Conservation (phyloP, 139 green algal genomes). For the Chlamydomonas sp. region DNA sequence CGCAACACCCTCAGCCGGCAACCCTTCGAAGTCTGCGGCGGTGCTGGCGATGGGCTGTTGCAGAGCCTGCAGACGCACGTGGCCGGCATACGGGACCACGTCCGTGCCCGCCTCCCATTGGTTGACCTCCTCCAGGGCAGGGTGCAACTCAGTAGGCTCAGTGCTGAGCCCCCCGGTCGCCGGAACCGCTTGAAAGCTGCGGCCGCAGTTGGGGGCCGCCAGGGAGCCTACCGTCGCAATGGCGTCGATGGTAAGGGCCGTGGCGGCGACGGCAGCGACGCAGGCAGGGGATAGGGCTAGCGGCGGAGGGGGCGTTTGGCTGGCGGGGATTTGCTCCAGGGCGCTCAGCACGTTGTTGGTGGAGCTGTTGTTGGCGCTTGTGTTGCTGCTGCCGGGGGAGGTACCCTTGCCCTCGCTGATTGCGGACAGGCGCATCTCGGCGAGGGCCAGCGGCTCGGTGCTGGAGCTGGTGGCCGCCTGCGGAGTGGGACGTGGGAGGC, state of each 20-base stretch:
- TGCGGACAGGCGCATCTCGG: background rate
- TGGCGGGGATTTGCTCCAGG: background rate
- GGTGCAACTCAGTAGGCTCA: too few species aligned
- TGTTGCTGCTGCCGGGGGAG: background rate
- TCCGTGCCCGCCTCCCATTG: background rate
- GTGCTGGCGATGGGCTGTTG: too few species aligned
- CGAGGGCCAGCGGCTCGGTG: background rate
- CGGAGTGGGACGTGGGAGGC: background rate
- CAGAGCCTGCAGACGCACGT: too few species aligned
- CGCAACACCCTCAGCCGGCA: too few species aligned
- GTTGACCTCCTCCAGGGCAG: background rate
- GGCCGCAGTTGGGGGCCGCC: background rate
- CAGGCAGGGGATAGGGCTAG: background rate
- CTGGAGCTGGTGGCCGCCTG: conserved; percentile 4
- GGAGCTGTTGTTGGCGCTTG: background rate
- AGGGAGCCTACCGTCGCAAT: background rate
- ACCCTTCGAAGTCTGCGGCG: too few species aligned
- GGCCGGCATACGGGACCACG: too few species aligned
- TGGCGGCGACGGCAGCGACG: background rate
- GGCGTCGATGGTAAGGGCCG: background rate
- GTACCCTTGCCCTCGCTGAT: conserved; percentile 10
- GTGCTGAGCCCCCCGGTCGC: background rate
- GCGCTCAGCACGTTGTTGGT: background rate
- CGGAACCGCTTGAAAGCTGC: background rate
- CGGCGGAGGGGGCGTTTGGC: too few species aligned